phyloP scores from a whole-genome alignment of 2,329 filamentous ascomycete species.

The Calonectria henricotiae region DNA sequence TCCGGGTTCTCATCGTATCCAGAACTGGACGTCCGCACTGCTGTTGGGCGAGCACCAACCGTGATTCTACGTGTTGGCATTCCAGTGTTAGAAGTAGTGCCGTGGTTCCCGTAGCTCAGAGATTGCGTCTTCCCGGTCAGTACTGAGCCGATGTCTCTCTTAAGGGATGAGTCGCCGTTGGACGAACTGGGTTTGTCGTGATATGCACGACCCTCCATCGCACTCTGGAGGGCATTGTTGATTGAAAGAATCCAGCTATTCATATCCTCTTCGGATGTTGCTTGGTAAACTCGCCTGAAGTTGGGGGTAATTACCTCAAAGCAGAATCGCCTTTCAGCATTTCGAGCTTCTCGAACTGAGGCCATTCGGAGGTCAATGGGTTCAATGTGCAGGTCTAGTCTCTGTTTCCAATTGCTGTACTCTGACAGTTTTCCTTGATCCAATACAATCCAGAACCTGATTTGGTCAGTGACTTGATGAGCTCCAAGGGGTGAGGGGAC shows the following conservation, averaged over 20 bases:
- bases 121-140: slow-evolving; percentile 93
- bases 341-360: slow-evolving; percentile 94
- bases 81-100: slow-evolving; percentile 64
- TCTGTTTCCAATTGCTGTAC: slow-evolving; percentile 99
- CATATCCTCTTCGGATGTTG: slow-evolving; percentile 98
- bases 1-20: slow-evolving; percentile 87
- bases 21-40: slow-evolving; percentile 78
- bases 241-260: slow-evolving; percentile 96
- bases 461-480: slow-evolving; percentile 39
- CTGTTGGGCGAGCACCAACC: slow-evolving; percentile 87
- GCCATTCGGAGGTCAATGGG: slow-evolving; percentile 98
- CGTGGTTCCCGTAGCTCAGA: slow-evolving; percentile 71
- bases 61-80: slow-evolving; percentile 89
- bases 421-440: slow-evolving; percentile 97
- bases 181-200: slow-evolving; percentile 67
- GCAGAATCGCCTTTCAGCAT: slow-evolving; percentile 94
- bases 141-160: slow-evolving; percentile 92
- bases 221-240: slow-evolving; percentile 97
- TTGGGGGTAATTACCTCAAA: slow-evolving; percentile 99
- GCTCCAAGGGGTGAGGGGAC: slow-evolving; percentile 56
- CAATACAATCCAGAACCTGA: slow-evolving; percentile 98
- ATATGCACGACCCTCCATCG: slow-evolving; percentile 85
- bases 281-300: slow-evolving; percentile 96
- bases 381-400: slow-evolving; percentile 96
- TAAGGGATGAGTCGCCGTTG: slow-evolving; percentile 71